These are phyloP conservation scores for Petasospora fabianii DNA, from an alignment of 1,139 yeast species.

Conservation along the genomic window DNA sequence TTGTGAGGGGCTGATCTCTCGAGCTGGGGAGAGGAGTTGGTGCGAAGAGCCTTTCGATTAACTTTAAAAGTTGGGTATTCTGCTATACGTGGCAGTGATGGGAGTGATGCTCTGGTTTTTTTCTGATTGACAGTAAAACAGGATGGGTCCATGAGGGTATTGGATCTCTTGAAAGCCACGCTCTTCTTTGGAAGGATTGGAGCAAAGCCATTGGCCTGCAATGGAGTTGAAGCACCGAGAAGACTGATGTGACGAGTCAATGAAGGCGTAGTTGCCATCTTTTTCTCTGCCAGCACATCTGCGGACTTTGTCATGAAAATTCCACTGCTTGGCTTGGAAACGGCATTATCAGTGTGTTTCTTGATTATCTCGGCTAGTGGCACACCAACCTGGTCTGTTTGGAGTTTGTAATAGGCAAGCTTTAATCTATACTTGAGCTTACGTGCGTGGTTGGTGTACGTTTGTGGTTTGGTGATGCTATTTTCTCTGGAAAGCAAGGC, in stretches of 20 bases:
- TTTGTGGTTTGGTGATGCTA: slow-evolving; percentile 5
- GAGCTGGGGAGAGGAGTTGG: slow-evolving; percentile 2
- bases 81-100: slow-evolving; percentile 8
- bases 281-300: slow-evolving; percentile 3
- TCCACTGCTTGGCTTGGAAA: background rate
- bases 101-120: background rate
- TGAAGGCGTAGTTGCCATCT: slow-evolving; percentile 19
- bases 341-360: no score
- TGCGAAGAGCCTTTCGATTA: background rate
- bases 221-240: slow-evolving; percentile 35
- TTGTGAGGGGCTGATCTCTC: background rate
- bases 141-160: slow-evolving; percentile 7
- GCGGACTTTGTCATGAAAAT: no score
- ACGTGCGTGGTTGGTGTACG: slow-evolving; percentile 43
- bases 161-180: slow-evolving; percentile 18
- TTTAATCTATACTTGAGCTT: slow-evolving; percentile 67
- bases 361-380: slow-evolving; percentile 23
- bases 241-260: slow-evolving; percentile 28
- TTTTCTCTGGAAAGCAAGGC: slow-evolving; percentile 5
- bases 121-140: background rate
- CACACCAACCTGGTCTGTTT: slow-evolving; percentile 45
- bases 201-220: slow-evolving; percentile 13
- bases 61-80: slow-evolving; percentile 10
- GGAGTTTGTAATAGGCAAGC: slow-evolving; percentile 74
- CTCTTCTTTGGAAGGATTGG: slow-evolving; percentile 15